These are phyloP conservation scores for Didymella lethalis DNA, from an alignment of 2,329 filamentous ascomycete species.

Conservation along the genomic window DNA sequence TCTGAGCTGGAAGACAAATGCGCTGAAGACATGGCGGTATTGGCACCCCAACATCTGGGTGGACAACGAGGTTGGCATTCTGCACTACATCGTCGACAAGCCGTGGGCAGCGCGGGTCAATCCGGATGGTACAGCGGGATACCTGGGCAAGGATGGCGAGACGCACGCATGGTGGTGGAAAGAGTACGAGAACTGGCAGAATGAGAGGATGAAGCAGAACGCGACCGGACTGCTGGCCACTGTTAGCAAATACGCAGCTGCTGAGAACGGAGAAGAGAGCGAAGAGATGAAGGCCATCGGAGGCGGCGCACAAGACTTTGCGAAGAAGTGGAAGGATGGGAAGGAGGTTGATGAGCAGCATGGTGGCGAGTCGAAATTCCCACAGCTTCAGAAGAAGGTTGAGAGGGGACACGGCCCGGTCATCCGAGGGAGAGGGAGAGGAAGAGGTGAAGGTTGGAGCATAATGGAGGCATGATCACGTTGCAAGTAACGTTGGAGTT, in stretches of 20 bases:
- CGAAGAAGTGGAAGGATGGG: conserved; percentile 36
- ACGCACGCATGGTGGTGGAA: conserved; percentile 64
- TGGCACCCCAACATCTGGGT: conserved; percentile 62
- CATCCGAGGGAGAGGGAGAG: conserved; percentile 25
- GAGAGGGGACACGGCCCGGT: conserved; percentile 44
- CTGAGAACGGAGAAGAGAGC: conserved; percentile 28
- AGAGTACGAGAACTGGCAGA: conserved; percentile 54
- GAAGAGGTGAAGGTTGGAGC: conserved; percentile 27
- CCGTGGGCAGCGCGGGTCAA: conserved; percentile 59
- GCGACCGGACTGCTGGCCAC: conserved; percentile 30
- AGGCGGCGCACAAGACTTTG: conserved; percentile 43
- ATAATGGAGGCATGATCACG: conserved; percentile 30
- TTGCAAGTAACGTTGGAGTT: neutral
- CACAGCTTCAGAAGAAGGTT: conserved; percentile 20
- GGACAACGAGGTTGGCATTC: conserved; percentile 57
- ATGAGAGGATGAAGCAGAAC: conserved; percentile 32
- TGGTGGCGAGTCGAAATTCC: neutral
- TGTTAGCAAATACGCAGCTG: conserved; percentile 37
- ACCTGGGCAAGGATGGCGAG: conserved; percentile 59
- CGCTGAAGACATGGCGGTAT: conserved; percentile 63
- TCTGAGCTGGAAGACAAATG: conserved; percentile 61
- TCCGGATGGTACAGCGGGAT: conserved; percentile 56
- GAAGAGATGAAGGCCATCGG: conserved; percentile 45
- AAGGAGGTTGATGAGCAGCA: conserved; percentile 17
- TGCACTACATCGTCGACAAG: conserved; percentile 66